These are phyloP conservation scores for Cyberlindnera sargentensis DNA, from an alignment of 805 yeast species.

Conservation along the genomic window DNA sequence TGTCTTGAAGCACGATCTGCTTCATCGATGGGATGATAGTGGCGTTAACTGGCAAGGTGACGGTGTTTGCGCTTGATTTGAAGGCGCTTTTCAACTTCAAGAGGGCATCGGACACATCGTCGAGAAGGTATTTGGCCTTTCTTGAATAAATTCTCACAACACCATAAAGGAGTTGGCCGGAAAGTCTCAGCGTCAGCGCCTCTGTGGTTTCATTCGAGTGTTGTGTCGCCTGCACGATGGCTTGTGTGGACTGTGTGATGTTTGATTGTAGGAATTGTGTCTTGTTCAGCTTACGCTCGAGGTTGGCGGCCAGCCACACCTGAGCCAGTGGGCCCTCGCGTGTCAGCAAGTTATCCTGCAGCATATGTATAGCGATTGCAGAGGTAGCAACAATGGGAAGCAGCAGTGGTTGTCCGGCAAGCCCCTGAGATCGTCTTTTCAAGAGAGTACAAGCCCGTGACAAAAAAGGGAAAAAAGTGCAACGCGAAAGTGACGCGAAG, in stretches of 20 bases:
- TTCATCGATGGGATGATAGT: conserved; percentile 56
- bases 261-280: conserved; percentile 67
- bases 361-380: too few species aligned
- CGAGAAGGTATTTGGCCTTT: conserved; percentile 74
- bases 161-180: conserved; percentile 83
- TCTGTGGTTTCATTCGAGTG: conserved; percentile 28
- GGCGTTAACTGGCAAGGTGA: conserved; percentile 52
- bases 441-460: too few species aligned
- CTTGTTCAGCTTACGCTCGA: conserved; percentile 70
- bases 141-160: conserved; percentile 81
- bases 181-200: conserved; percentile 69
- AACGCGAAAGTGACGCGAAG: not conserved
- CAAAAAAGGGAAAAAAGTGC: not conserved
- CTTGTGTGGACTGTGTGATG: conserved; percentile 58
- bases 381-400: not conserved
- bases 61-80: conserved; percentile 35
- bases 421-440: too few species aligned
- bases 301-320: conserved; percentile 89
- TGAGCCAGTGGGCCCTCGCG: conserved; percentile 82
- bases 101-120: conserved; percentile 76
- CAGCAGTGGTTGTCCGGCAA: too few species aligned
- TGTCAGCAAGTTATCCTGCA: conserved; percentile 40
- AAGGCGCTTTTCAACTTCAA: conserved; percentile 65
- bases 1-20: conserved; percentile 62
- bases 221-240: conserved; percentile 43